These are phyloP conservation scores for Talaromyces stipitatus DNA, from an alignment of 495 filamentous ascomycete genomes.

Conservation along the genomic window DNA sequence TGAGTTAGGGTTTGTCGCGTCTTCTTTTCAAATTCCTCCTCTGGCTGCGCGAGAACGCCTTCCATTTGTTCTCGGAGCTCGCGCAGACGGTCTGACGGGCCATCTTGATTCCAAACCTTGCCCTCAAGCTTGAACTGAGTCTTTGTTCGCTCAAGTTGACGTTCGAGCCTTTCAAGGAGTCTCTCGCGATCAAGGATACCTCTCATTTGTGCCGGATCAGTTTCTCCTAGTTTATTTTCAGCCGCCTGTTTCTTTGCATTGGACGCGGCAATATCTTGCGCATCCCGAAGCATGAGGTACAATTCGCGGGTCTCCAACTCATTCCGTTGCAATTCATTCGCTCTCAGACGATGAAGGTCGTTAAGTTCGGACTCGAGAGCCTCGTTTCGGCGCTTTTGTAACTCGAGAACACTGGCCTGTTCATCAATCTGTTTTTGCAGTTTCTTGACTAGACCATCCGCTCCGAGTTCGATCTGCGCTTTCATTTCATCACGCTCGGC, in stretches of 20 bases:
- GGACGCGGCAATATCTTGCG: constrained; percentile 87
- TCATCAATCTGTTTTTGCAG: constrained; percentile 90
- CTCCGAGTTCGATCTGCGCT: constrained; percentile 84
- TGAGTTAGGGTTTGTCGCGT: constrained; percentile 41
- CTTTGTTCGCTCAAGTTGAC: constrained; percentile 92
- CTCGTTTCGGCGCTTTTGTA: constrained; percentile 79
- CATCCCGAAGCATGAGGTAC: constrained; percentile 97
- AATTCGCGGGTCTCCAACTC: constrained; percentile 93
- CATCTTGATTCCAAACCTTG: constrained; percentile 81
- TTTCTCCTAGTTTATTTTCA: constrained; percentile 44
- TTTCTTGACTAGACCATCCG: constrained; percentile 88
- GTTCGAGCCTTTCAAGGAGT: constrained; percentile 87
- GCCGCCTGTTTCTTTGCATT: constrained; percentile 65
- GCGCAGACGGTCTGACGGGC: constrained; percentile 83
- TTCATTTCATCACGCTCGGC: constrained; percentile 96
- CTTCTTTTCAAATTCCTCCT: constrained; percentile 42
- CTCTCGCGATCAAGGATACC: constrained; percentile 88
- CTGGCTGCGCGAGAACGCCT: constrained; percentile 37
- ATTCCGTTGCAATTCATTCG: constrained; percentile 88
- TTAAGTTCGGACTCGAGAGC: constrained; percentile 81
- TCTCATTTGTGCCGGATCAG: constrained; percentile 70
- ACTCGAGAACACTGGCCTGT: constrained; percentile 80
- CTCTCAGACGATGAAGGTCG: constrained; percentile 76
- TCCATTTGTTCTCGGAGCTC: constrained; percentile 96
- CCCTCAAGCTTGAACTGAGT: constrained; percentile 97